Percentiles rank a stretch among this genome's conserved stretches.
phyloP scores from a whole-genome alignment of 805 yeast species.

The Brettanomyces custersianus region DNA sequence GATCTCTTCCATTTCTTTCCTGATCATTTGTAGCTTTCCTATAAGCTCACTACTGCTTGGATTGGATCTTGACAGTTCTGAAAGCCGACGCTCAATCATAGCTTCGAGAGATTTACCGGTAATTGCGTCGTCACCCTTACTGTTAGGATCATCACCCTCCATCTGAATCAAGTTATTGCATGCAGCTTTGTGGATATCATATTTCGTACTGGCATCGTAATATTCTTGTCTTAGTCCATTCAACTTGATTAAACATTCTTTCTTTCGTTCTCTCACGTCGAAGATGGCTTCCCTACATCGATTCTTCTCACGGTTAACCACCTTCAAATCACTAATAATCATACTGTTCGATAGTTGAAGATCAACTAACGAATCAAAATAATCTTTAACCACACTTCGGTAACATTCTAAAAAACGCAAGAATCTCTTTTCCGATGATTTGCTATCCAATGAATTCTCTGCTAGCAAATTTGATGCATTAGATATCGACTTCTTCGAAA shows the following conservation, averaged over 20 bases:
- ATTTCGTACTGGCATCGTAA: constrained; percentile 8
- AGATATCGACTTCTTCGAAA: constrained; percentile 10
- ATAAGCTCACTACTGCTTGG: too few species aligned
- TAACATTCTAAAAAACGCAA: constrained; percentile 15
- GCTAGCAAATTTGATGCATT: background rate
- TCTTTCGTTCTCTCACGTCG: constrained; percentile 19
- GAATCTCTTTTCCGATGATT: background rate
- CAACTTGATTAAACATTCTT: constrained; percentile 13
- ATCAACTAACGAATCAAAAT: constrained; percentile 27
- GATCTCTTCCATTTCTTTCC: constrained; percentile 3
- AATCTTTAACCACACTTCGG: constrained; percentile 13
- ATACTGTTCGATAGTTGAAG: constrained; percentile 26
- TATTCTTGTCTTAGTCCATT: constrained; percentile 12
- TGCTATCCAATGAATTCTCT: background rate
- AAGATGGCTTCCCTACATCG: constrained; percentile 22
- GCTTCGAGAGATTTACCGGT: too few species aligned
- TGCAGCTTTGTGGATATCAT: constrained; percentile 8
- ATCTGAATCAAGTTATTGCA: constrained; percentile 11
- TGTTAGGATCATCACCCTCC: constrained; percentile 3
- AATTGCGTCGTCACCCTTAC: too few species aligned
- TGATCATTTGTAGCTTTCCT: too few species aligned
- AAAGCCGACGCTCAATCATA: too few species aligned
- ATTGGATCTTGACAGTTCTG: too few species aligned
- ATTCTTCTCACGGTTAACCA: constrained; percentile 21
- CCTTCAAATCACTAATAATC: constrained; percentile 21